Percentiles rank a stretch among this genome's conserved stretches.
phyloP scores from a whole-genome alignment of 106 monocot genomes.

The Ottelia alismoides region DNA sequence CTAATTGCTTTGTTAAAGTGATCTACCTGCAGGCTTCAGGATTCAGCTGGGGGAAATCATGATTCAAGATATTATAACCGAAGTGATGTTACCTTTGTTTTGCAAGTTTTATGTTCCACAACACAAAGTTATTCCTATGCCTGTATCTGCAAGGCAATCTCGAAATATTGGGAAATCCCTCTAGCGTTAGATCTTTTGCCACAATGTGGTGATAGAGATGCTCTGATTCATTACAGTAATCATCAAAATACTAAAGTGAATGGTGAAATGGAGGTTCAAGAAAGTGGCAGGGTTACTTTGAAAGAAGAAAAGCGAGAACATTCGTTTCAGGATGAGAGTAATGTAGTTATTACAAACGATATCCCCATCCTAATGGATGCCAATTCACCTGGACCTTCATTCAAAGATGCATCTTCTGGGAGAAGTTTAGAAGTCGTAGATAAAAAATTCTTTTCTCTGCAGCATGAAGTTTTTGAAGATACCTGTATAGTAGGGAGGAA shows the following conservation, averaged over 20 bases:
- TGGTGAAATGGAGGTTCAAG: not conserved
- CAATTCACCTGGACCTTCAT: no score
- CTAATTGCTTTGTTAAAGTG: no score
- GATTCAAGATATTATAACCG: no score
- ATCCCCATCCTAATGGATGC: no score
- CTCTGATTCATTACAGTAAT: not conserved
- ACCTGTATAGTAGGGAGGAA: not conserved
- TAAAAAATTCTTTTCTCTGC: not conserved
- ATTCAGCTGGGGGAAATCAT: no score
- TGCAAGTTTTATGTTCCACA: no score
- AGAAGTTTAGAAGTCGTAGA: no score
- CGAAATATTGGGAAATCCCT: slow-evolving; percentile 49
- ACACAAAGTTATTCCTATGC: no score
- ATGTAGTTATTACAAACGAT: no score
- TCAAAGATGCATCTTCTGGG: no score
- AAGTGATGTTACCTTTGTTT: no score
- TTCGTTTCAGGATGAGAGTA: slow-evolving; percentile 1
- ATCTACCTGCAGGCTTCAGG: no score
- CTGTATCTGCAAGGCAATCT: slow-evolving; percentile 46
- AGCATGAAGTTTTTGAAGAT: not conserved
- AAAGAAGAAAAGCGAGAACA: slow-evolving; percentile 10
- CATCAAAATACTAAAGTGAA: not conserved
- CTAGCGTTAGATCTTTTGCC: not conserved
- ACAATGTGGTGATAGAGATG: slow-evolving; percentile 7
- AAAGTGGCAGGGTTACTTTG: not conserved